Conservation (phyloP, 179 eudicot genomes). For the Amaranthus tricolor region DNA sequence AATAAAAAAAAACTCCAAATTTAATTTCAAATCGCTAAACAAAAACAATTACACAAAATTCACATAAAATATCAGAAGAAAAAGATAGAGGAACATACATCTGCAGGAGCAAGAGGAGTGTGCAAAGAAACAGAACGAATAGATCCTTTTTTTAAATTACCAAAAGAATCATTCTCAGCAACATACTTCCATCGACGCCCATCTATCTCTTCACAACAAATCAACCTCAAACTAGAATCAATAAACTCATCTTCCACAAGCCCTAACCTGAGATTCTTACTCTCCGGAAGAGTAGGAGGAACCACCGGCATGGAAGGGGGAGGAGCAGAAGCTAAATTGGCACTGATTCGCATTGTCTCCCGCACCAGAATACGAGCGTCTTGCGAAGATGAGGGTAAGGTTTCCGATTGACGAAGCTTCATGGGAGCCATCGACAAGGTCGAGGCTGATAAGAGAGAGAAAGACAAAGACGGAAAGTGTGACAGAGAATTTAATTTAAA, state of each 20-base stretch:
- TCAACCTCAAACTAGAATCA: slow-evolving; percentile 63
- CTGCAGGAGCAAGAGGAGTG: slow-evolving; percentile 64
- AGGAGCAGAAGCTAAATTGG: slow-evolving; percentile 68
- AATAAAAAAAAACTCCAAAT: not conserved
- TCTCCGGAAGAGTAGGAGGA: slow-evolving; percentile 18
- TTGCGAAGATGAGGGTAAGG: slow-evolving; percentile 42
- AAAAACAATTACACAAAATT: not conserved
- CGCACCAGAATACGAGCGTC: slow-evolving; percentile 69
- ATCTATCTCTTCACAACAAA: slow-evolving; percentile 86
- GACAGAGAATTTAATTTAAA: not conserved
- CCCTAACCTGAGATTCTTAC: slow-evolving; percentile 40
- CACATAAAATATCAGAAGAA: not conserved
- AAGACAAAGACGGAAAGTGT: not conserved
- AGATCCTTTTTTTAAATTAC: slow-evolving; percentile 43
- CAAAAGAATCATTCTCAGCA: slow-evolving; percentile 35
- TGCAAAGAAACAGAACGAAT: slow-evolving; percentile 76
- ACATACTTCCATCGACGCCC: slow-evolving; percentile 80
- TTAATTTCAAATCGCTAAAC: not conserved
- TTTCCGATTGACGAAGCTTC: slow-evolving; percentile 38
- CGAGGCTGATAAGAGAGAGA: slow-evolving; percentile 2
- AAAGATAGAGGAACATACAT: slow-evolving; percentile 35
- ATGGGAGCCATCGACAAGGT: slow-evolving; percentile 34
- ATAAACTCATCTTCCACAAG: slow-evolving; percentile 57
- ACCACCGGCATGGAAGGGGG: slow-evolving; percentile 21
- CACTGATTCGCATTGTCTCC: slow-evolving; percentile 88